Evolutionary conservation across 129 eudicot species (phyloP).

Genomic region (Pulicaria dysenterica): DNA sequence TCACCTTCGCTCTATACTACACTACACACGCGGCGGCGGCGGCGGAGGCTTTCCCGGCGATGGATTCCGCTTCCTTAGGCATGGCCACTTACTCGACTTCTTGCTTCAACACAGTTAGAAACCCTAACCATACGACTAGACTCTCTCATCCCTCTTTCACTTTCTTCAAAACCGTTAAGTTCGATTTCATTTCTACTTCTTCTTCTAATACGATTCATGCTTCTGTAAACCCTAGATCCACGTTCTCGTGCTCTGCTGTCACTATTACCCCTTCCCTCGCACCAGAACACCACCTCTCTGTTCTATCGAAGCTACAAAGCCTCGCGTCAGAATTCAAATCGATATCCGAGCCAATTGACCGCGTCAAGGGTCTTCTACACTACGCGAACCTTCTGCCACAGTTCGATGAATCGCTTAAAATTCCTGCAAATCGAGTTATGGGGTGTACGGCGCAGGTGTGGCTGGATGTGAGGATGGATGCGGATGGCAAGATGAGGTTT

Average conservation of each 20-base stretch:
- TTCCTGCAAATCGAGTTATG: slow-evolving; percentile 62
- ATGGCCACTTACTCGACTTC: slow-evolving; percentile 30
- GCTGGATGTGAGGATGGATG: slow-evolving; percentile 59
- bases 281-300: slow-evolving; percentile 32
- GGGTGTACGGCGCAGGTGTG: slow-evolving; percentile 99
- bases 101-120: slow-evolving; percentile 28
- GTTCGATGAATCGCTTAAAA: slow-evolving; percentile 41
- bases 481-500: slow-evolving; percentile 53
- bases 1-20: neutral
- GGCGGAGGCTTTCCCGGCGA: slow-evolving; percentile 15
- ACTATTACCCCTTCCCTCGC: slow-evolving; percentile 42
- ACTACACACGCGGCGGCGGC: slow-evolving; percentile 18
- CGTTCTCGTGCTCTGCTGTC: slow-evolving; percentile 40
- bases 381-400: slow-evolving; percentile 47
- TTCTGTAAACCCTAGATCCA: slow-evolving; percentile 19
- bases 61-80: slow-evolving; percentile 34
- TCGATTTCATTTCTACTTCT: slow-evolving; percentile 5
- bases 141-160: slow-evolving; percentile 12
- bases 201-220: neutral
- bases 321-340: slow-evolving; percentile 59
- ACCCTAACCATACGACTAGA: slow-evolving; percentile 28
- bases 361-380: slow-evolving; percentile 56
- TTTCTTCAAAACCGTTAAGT: slow-evolving; percentile 25
- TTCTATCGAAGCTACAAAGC: slow-evolving; percentile 42
- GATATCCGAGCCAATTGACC: slow-evolving; percentile 57